These are phyloP conservation scores for Phoma sp. DNA, from an alignment of 2,329 filamentous ascomycete genomes.

Conservation along the genomic window DNA sequence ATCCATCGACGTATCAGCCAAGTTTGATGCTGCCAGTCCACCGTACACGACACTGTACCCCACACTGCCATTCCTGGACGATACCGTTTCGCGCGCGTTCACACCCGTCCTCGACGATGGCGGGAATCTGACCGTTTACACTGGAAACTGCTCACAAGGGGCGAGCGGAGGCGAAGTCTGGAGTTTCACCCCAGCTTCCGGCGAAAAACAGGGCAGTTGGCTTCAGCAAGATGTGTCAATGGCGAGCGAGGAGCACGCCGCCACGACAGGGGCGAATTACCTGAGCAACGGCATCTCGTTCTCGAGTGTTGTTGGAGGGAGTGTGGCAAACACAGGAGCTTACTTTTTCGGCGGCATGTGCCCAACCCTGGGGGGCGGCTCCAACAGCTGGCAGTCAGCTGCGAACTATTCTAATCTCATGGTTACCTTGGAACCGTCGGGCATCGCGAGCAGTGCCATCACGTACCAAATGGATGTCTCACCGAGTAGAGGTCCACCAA, in stretches of 20 bases:
- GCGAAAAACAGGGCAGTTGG: slow-evolving; percentile 61
- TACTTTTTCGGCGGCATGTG: slow-evolving; percentile 95
- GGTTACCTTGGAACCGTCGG: slow-evolving; percentile 66
- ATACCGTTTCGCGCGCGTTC: slow-evolving; percentile 63
- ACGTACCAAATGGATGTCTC: slow-evolving; percentile 57
- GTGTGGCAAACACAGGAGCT: slow-evolving; percentile 61
- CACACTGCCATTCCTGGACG: slow-evolving; percentile 68
- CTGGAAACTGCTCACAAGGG: slow-evolving; percentile 71
- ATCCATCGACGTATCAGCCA: slow-evolving; percentile 69
- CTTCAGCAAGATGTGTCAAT: slow-evolving; percentile 49
- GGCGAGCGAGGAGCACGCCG: slow-evolving; percentile 42
- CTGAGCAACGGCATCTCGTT: slow-evolving; percentile 70
- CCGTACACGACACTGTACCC: slow-evolving; percentile 59
- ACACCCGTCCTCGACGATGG: slow-evolving; percentile 69
- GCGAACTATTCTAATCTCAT: slow-evolving; percentile 84
- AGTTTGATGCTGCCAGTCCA: slow-evolving; percentile 57
- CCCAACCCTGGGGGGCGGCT: slow-evolving; percentile 48
- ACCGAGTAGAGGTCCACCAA: slow-evolving; percentile 66
- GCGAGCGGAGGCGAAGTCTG: slow-evolving; percentile 66
- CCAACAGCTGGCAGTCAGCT: slow-evolving; percentile 64
- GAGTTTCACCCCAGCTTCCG: slow-evolving; percentile 64
- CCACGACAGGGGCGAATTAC: slow-evolving; percentile 59
- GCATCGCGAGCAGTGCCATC: slow-evolving; percentile 45
- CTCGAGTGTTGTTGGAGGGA: slow-evolving; percentile 64
- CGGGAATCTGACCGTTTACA: slow-evolving; percentile 75